Evolutionary conservation across 257 asterid species (phyloP).

Genomic region (Scutellaria baicalensis): DNA sequence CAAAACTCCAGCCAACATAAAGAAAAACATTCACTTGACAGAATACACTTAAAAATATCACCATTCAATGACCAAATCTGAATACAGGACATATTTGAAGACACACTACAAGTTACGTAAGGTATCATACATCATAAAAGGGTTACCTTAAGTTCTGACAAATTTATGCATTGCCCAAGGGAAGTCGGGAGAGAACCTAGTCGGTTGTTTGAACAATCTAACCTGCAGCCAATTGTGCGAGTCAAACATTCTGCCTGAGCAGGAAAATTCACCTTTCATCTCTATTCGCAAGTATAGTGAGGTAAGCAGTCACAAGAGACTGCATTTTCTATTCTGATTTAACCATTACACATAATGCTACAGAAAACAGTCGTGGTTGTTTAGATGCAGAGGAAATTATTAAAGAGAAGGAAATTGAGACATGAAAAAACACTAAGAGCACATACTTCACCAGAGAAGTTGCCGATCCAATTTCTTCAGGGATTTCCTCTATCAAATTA

Average conservation of each 20-base stretch:
- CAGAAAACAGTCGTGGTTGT: not conserved
- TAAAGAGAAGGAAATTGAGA: not conserved
- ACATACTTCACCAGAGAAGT: slow-evolving; percentile 82
- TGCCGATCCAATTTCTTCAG: slow-evolving; percentile 77
- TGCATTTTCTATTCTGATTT: slow-evolving; percentile 2
- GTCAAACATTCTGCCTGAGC: slow-evolving; percentile 5
- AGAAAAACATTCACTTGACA: not conserved
- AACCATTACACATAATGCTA: not conserved
- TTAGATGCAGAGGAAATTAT: not conserved
- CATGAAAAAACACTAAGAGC: slow-evolving; percentile 7
- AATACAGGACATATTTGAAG: not conserved
- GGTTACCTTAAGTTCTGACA: slow-evolving; percentile 78
- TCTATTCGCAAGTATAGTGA: not conserved
- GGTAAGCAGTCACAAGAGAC: not conserved
- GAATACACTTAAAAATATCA: no score
- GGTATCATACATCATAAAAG: not conserved
- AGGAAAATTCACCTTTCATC: slow-evolving; percentile 11
- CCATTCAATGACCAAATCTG: not conserved
- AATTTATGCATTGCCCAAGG: slow-evolving; percentile 58
- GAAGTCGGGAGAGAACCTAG: slow-evolving; percentile 66
- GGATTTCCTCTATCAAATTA: slow-evolving; percentile 57
- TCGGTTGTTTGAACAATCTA: slow-evolving; percentile 86
- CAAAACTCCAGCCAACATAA: not conserved
- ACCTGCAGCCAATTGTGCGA: slow-evolving; percentile 39
- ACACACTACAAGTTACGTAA: not conserved